phyloP scores from a whole-genome alignment of 208 protist species.

The Leishmania turanica region DNA sequence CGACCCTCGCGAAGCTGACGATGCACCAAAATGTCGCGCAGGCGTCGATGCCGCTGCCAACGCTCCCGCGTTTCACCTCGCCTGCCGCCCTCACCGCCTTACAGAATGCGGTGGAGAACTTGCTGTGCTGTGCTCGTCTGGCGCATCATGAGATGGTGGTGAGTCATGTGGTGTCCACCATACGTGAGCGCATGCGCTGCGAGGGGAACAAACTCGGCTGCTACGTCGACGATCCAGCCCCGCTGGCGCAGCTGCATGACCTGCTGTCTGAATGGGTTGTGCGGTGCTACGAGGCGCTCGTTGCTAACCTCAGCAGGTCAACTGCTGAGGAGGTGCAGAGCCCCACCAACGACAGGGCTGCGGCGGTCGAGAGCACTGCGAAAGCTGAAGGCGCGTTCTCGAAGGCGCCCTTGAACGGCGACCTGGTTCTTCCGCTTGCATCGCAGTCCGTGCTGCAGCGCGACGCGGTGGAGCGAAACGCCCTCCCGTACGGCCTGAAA shows the following conservation, averaged over 20 bases:
- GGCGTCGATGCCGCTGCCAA: constrained; percentile 15
- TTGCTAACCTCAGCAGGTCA: constrained; percentile 11
- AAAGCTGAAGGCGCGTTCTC: neutral
- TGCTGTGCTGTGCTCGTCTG: constrained; percentile 13
- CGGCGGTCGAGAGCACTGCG: neutral
- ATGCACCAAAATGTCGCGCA: neutral
- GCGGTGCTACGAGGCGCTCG: constrained; percentile 18
- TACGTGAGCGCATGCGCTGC: constrained; percentile 13
- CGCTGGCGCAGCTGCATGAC: constrained; percentile 17
- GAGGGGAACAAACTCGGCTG: neutral
- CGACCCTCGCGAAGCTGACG: constrained; percentile 22
- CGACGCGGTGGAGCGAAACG: constrained; percentile 6
- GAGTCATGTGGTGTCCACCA: constrained; percentile 18
- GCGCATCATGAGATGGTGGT: constrained; percentile 28
- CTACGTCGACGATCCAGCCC: constrained; percentile 21
- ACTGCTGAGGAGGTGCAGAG: neutral
- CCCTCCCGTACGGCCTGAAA: constrained; percentile 19
- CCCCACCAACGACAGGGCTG: neutral
- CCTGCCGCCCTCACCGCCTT: constrained; percentile 13
- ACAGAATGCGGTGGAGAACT: constrained; percentile 12
- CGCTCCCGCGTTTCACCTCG: constrained; percentile 16
- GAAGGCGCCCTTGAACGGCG: neutral
- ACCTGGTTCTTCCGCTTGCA: neutral
- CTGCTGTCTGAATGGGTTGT: constrained; percentile 25
- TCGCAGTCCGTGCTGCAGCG: neutral